These are phyloP conservation scores for Pyrrhoderma noxium DNA, from an alignment of 1,284 basidiomycete species.

Conservation along the genomic window DNA sequence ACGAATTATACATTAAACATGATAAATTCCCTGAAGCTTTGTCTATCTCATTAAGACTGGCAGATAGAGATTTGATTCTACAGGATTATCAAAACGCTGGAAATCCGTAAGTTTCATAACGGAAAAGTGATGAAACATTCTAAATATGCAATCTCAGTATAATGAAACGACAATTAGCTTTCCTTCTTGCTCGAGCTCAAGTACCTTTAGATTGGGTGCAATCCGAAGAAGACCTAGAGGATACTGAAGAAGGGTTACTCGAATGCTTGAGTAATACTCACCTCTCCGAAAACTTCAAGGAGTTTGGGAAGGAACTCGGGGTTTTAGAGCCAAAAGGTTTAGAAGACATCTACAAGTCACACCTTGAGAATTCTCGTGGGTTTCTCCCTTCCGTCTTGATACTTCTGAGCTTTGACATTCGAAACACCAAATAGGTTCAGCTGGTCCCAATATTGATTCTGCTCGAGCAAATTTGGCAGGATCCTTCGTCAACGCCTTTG, in stretches of 20 bases:
- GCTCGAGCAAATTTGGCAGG: slow-evolving; percentile 93
- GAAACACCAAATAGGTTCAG: too few relatives aligned
- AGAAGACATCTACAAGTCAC: slow-evolving; percentile 97
- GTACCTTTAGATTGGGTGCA: slow-evolving; percentile 90
- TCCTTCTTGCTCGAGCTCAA: slow-evolving; percentile 88
- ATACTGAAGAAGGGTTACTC: slow-evolving; percentile 77
- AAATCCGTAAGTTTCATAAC: slow-evolving; percentile 55
- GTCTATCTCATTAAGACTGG: slow-evolving; percentile 80
- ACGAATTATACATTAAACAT: slow-evolving; percentile 85
- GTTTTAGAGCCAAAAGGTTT: slow-evolving; percentile 86
- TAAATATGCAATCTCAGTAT: slow-evolving; percentile 35
- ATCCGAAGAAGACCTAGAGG: slow-evolving; percentile 50
- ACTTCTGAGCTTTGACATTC: too few relatives aligned
- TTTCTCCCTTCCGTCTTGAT: slow-evolving; percentile 14
- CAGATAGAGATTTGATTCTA: slow-evolving; percentile 75
- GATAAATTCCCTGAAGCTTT: slow-evolving; percentile 91
- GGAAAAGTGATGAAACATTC: background rate
- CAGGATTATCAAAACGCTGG: slow-evolving; percentile 83
- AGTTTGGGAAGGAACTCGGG: slow-evolving; percentile 93
- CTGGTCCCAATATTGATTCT: slow-evolving; percentile 79
- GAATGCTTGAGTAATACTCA: slow-evolving; percentile 82
- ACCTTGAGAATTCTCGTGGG: slow-evolving; percentile 84
- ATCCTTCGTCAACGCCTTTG: slow-evolving; percentile 98
- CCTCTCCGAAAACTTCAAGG: slow-evolving; percentile 80
- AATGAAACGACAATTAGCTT: slow-evolving; percentile 96